phyloP scores from a whole-genome alignment of 345 rosid genomes.

The Citrus sinensis region DVS_A1.0 CM039166.1:20682001-20682500 shows the following conservation, averaged over 20 bases:
- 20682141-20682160: not conserved
- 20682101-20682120: slow-evolving; percentile 88
- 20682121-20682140: slow-evolving; percentile 16
- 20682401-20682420: not conserved
- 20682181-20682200: not conserved
- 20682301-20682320: too few relatives aligned
- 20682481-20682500: slow-evolving; percentile 49
- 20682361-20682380: not conserved
- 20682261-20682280: not conserved
- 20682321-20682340: not conserved
- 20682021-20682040: slow-evolving; percentile 94
- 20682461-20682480: slow-evolving; percentile 76
- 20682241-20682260: not conserved
- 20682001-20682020: slow-evolving; percentile 82
- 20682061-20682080: slow-evolving; percentile 57
- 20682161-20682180: not conserved
- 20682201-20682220: not conserved
- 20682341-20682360: not conserved
- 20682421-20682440: slow-evolving; percentile 2
- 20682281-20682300: not conserved
- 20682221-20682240: not conserved
- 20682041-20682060: slow-evolving; percentile 84
- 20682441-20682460: slow-evolving; percentile 66
- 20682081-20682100: slow-evolving; percentile 77
- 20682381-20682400: not conserved